Conservation (phyloP, 345 rosid species). For the Acer negundo region DNA sequence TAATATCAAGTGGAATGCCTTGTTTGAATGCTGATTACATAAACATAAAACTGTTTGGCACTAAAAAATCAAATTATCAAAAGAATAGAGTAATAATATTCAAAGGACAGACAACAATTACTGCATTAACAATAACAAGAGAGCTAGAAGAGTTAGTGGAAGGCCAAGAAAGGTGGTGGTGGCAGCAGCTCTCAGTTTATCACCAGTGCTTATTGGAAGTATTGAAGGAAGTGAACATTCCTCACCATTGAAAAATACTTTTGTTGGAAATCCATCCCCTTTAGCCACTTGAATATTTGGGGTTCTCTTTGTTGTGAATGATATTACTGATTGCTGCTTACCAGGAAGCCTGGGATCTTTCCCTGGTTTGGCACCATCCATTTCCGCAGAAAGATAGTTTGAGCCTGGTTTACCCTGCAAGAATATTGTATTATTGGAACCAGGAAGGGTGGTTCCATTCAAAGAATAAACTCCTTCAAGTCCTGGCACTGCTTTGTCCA, state of each 20-base stretch:
- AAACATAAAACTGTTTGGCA: neutral
- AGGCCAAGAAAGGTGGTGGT: slow-evolving; percentile 10
- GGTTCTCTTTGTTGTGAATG: slow-evolving; percentile 64
- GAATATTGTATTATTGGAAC: slow-evolving; percentile 60
- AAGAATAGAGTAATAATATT: neutral
- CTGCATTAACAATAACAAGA: slow-evolving; percentile 15
- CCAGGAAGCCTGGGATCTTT: slow-evolving; percentile 78
- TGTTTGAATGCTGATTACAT: neutral
- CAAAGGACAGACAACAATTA: neutral
- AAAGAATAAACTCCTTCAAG: slow-evolving; percentile 75
- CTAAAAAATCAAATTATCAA: neutral
- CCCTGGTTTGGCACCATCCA: slow-evolving; percentile 50
- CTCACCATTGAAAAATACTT: slow-evolving; percentile 89
- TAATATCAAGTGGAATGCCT: neutral
- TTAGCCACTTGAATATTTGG: slow-evolving; percentile 64
- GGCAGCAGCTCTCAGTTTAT: slow-evolving; percentile 24
- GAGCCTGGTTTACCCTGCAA: slow-evolving; percentile 75
- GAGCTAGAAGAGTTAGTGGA: slow-evolving; percentile 5
- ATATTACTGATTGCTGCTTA: slow-evolving; percentile 78
- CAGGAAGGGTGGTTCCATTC: slow-evolving; percentile 54
- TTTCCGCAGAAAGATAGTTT: slow-evolving; percentile 70
- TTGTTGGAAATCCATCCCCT: slow-evolving; percentile 89
- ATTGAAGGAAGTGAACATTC: slow-evolving; percentile 74
- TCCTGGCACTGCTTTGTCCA: slow-evolving; percentile 68
- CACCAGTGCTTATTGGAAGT: slow-evolving; percentile 47